Percentiles rank a stretch among this genome's conserved stretches.
These are phyloP conservation scores for Blastomyces percursus DNA, from an alignment of 2,329 filamentous ascomycete species.

Conservation along the genomic window DNA sequence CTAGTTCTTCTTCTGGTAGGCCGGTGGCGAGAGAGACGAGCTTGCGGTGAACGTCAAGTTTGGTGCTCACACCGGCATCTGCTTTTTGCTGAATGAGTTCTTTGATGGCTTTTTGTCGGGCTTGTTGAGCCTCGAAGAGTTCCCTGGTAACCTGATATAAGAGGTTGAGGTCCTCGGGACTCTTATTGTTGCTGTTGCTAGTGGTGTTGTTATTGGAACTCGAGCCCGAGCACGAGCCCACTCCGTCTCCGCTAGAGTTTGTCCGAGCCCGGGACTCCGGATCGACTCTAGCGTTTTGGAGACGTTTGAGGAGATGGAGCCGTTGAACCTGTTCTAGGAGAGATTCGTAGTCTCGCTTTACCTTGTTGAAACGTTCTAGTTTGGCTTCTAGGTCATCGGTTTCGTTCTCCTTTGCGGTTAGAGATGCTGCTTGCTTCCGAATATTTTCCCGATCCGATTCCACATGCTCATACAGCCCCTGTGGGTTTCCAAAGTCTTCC, in stretches of 20 bases:
- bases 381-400: conserved; percentile 28
- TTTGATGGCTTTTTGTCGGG: conserved; percentile 26
- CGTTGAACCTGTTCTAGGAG: conserved; percentile 37
- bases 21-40: conserved; percentile 38
- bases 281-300: conserved; percentile 14
- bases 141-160: conserved; percentile 25
- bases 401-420: conserved; percentile 29
- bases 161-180: conserved; percentile 21
- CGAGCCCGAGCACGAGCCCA: neutral
- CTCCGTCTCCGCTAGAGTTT: neutral
- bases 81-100: conserved; percentile 35
- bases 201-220: neutral
- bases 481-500: conserved; percentile 33
- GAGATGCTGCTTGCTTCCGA: conserved; percentile 28
- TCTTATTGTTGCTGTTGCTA: conserved; percentile 9
- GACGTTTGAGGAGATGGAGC: conserved; percentile 24
- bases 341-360: conserved; percentile 30
- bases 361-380: conserved; percentile 29
- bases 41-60: conserved; percentile 38
- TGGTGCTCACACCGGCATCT: conserved; percentile 37
- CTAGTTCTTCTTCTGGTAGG: conserved; percentile 37
- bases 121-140: conserved; percentile 25
- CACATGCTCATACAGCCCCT: conserved; percentile 32
- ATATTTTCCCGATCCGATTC: conserved; percentile 36
- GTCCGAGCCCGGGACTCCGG: neutral